Evolutionary conservation across 371 early-diverging fungal genomes (phyloP).

Genomic region (Mortierella sp.): DNA sequence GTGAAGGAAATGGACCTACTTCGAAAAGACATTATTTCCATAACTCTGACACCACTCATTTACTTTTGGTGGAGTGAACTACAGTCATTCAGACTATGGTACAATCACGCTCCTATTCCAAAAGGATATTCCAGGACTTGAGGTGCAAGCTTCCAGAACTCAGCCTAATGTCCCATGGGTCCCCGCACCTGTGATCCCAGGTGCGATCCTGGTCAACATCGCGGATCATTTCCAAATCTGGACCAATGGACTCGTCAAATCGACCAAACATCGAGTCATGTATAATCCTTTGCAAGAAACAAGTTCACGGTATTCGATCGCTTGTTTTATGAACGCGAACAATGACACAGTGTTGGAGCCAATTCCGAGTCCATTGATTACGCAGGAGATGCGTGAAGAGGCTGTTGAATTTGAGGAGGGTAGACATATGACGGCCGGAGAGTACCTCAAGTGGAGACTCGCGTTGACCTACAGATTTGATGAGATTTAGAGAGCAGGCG

Average conservation of each 20-base stretch:
- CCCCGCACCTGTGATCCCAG: constrained; percentile 68
- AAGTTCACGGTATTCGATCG: constrained; percentile 75
- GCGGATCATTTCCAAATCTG: constrained; percentile 78
- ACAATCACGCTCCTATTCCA: constrained; percentile 78
- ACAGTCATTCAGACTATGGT: constrained; percentile 78
- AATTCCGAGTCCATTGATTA: constrained; percentile 53
- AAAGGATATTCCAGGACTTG: constrained; percentile 76
- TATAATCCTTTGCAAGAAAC: constrained; percentile 67
- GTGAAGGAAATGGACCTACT: too few relatives aligned
- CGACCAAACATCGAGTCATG: constrained; percentile 77
- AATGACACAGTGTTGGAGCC: constrained; percentile 56
- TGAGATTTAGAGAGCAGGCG: not conserved
- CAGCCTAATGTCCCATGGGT: constrained; percentile 63
- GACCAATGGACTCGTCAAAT: constrained; percentile 77
- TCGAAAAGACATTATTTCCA: too few relatives aligned
- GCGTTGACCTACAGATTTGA: constrained; percentile 21
- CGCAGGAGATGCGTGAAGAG: constrained; percentile 43
- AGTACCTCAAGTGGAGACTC: constrained; percentile 35
- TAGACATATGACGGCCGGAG: constrained; percentile 42
- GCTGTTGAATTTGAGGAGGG: constrained; percentile 48
- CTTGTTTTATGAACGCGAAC: constrained; percentile 74
- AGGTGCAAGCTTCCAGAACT: constrained; percentile 63
- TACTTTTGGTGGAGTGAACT: not conserved
- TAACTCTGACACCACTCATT: too few relatives aligned
- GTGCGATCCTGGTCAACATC: constrained; percentile 74